phyloP scores from a whole-genome alignment of 2,329 filamentous ascomycete genomes.

The Trichoderma oligosporum region DNA sequence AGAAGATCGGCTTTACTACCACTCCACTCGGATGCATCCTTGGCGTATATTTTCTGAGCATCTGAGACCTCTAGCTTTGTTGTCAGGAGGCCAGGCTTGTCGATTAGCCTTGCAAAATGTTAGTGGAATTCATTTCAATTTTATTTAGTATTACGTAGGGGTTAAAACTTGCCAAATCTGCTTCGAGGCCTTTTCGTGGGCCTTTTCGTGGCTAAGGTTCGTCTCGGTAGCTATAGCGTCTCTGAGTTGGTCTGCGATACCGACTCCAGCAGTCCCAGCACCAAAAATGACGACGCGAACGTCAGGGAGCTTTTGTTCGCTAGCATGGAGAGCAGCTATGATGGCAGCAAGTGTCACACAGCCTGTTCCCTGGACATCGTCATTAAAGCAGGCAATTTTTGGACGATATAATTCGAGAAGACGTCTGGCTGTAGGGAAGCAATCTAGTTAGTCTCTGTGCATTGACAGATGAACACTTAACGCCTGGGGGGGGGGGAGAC shows the following conservation, averaged over 20 bases:
- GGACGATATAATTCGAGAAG: constrained; percentile 73
- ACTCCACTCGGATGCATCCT: constrained; percentile 61
- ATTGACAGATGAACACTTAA: background rate
- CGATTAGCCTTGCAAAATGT: constrained; percentile 59
- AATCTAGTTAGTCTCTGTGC: no score
- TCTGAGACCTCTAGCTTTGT: constrained; percentile 59
- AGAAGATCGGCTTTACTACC: constrained; percentile 56
- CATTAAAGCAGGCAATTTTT: constrained; percentile 80
- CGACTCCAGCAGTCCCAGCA: constrained; percentile 75
- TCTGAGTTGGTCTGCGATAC: constrained; percentile 79
- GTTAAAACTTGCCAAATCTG: constrained; percentile 67
- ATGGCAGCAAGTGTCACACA: constrained; percentile 83
- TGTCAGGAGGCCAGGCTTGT: constrained; percentile 74
- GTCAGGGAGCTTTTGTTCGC: constrained; percentile 62
- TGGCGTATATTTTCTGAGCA: constrained; percentile 66
- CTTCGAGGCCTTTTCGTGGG: constrained; percentile 70
- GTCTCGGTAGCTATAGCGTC: constrained; percentile 72
- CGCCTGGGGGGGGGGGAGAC: background rate
- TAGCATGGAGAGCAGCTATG: constrained; percentile 69
- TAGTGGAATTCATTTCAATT: background rate
- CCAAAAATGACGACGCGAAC: constrained; percentile 73
- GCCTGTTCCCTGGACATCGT: constrained; percentile 85
- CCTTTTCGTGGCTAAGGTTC: constrained; percentile 66
- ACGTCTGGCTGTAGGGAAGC: constrained; percentile 64
- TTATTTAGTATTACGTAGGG: no score